Conservation (phyloP, 2,329 filamentous ascomycete genomes). For the Fusarium nodosum region DNA sequence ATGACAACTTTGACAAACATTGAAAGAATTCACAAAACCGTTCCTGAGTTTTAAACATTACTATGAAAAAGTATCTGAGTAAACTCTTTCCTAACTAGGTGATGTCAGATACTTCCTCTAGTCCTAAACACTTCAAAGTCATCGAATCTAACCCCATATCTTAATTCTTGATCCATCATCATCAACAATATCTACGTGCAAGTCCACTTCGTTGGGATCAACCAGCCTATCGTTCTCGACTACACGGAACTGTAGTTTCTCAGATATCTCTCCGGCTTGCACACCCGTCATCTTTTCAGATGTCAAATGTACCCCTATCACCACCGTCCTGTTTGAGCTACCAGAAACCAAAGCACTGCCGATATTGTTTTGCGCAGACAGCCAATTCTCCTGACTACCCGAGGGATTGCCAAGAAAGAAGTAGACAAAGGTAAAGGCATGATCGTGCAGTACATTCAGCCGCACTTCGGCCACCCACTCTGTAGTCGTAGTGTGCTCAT, state of each 20-base stretch:
- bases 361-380: not conserved
- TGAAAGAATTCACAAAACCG: not conserved
- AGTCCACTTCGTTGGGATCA: not conserved
- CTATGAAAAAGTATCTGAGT: not conserved
- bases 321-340: not conserved
- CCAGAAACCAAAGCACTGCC: not conserved
- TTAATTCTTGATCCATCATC: constrained; percentile 2
- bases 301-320: not conserved
- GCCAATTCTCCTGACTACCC: constrained; percentile 63
- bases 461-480: constrained; percentile 79
- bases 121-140: constrained; percentile 3
- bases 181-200: not conserved
- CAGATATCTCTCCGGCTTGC: not conserved
- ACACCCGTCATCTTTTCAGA: not conserved
- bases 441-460: constrained; percentile 62
- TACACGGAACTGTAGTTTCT: not conserved
- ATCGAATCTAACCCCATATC: not conserved
- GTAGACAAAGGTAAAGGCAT: constrained; percentile 60
- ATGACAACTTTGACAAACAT: not conserved
- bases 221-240: not conserved
- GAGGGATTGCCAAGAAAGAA: constrained; percentile 74
- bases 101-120: constrained; percentile 1
- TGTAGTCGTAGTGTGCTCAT: constrained; percentile 41
- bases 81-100: not conserved
- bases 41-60: not conserved